Percentiles rank a stretch among this genome's conserved stretches.
Conservation (phyloP, 164 flowering plant species). For the Sedum album region DNA sequence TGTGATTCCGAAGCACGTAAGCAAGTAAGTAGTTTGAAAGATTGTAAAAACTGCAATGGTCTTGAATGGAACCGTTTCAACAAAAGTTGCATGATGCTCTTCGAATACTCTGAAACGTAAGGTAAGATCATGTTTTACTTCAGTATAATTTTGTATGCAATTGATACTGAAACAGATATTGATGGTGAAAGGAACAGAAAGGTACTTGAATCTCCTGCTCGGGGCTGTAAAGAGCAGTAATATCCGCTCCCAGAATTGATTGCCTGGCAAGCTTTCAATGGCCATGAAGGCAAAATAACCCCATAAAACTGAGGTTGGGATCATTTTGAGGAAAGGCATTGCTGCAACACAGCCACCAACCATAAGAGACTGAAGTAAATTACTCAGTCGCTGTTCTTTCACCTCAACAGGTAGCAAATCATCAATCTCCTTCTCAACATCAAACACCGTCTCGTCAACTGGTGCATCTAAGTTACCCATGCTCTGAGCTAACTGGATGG, state of each 20-base stretch:
- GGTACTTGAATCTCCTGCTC: slow-evolving; percentile 92
- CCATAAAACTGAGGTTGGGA: slow-evolving; percentile 98
- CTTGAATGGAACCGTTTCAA: slow-evolving; percentile 97
- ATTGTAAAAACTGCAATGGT: slow-evolving; percentile 71
- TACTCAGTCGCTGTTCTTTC: slow-evolving; percentile 91
- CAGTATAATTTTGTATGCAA: background rate
- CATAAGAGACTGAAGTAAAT: slow-evolving; percentile 79
- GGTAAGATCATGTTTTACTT: background rate
- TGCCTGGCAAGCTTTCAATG: slow-evolving; percentile 96
- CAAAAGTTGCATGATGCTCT: slow-evolving; percentile 91
- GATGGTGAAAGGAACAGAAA: slow-evolving; percentile 3
- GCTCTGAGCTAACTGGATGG: slow-evolving; percentile 79
- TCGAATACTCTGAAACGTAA: slow-evolving; percentile 70
- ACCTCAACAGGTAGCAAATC: slow-evolving; percentile 94
- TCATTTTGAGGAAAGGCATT: slow-evolving; percentile 88
- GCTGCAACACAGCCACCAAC: slow-evolving; percentile 99
- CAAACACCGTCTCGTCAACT: slow-evolving; percentile 85
- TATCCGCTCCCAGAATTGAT: slow-evolving; percentile 97
- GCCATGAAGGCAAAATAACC: slow-evolving; percentile 99
- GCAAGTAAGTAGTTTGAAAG: slow-evolving; percentile 75
- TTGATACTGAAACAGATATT: background rate
- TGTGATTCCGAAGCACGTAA: slow-evolving; percentile 82
- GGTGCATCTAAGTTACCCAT: slow-evolving; percentile 85
- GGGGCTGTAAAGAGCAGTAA: slow-evolving; percentile 91
- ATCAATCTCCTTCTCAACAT: slow-evolving; percentile 96